These are phyloP conservation scores for Citropsis articulata DNA, from an alignment of 345 rosid genomes.

Conservation along the genomic window DNA sequence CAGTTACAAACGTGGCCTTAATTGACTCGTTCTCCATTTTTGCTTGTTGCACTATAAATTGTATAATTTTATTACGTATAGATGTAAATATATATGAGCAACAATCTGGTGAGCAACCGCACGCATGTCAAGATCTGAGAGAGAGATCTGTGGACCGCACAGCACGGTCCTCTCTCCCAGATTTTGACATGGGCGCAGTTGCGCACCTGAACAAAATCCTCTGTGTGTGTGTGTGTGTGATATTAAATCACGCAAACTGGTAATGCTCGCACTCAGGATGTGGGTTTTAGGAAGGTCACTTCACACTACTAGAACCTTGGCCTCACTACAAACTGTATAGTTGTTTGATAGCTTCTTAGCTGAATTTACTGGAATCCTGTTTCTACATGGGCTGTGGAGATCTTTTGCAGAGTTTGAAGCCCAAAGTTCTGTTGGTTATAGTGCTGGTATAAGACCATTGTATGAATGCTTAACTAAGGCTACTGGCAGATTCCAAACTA, in stretches of 20 bases:
- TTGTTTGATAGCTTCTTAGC: not conserved
- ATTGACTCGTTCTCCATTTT: not conserved
- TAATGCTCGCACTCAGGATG: too few species aligned
- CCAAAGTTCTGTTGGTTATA: not conserved
- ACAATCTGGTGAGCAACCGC: too few species aligned
- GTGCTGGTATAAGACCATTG: not conserved
- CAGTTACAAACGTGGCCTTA: not conserved
- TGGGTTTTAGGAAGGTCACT: too few species aligned
- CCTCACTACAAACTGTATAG: not conserved
- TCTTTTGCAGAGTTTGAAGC: not conserved
- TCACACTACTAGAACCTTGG: too few species aligned
- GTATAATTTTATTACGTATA: not conserved
- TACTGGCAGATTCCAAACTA: not conserved
- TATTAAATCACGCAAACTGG: too few species aligned
- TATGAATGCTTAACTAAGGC: not conserved
- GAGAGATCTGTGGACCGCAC: too few species aligned
- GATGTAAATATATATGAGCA: too few species aligned
- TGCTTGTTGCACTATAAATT: not conserved
- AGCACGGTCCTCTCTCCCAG: too few species aligned
- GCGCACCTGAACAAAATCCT: too few species aligned
- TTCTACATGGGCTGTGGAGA: not conserved
- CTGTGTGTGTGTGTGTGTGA: too few species aligned
- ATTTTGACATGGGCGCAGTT: too few species aligned
- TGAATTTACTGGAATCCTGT: not conserved
- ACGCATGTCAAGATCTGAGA: too few species aligned